Conservation (phyloP, 108 stramenopile genomes). For the Cyclostephanos tholiformis region DNA sequence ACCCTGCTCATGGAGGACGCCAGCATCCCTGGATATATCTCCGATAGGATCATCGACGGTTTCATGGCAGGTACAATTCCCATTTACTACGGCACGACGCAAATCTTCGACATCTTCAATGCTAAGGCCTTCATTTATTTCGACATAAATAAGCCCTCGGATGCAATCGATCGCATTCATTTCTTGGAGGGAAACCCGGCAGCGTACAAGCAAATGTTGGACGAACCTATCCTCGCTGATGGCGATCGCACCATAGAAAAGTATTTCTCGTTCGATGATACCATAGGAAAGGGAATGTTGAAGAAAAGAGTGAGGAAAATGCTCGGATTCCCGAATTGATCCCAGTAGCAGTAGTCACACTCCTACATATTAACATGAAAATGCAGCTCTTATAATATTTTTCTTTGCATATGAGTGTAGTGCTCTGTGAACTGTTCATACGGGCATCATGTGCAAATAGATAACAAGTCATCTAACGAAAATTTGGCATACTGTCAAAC, state of each 20-base stretch:
- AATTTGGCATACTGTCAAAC: too few species aligned
- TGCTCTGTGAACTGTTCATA: too few species aligned
- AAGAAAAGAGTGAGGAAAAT: constrained; percentile 40
- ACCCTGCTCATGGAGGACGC: constrained; percentile 55
- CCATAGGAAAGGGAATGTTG: constrained; percentile 41
- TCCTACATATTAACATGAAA: too few species aligned
- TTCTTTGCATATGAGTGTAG: too few species aligned
- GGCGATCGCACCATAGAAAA: constrained; percentile 36
- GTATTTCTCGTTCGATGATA: constrained; percentile 45
- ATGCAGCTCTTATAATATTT: too few species aligned
- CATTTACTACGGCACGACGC: constrained; percentile 59
- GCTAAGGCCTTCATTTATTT: constrained; percentile 54
- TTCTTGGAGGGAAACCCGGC: constrained; percentile 43
- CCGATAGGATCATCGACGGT: constrained; percentile 53
- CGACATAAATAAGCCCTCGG: constrained; percentile 40
- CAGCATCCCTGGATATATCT: constrained; percentile 43
- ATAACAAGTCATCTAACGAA: too few species aligned
- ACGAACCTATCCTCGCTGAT: constrained; percentile 42
- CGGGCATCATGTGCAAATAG: too few species aligned
- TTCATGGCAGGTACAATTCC: constrained; percentile 57
- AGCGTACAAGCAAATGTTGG: constrained; percentile 36
- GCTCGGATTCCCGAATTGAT: constrained; percentile 29
- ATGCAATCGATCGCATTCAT: constrained; percentile 39
- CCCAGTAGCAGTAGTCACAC: too few species aligned
- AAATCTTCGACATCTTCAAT: constrained; percentile 59